phyloP scores from a whole-genome alignment of 441 rosid species.

The Populus hybrid region DNA sequence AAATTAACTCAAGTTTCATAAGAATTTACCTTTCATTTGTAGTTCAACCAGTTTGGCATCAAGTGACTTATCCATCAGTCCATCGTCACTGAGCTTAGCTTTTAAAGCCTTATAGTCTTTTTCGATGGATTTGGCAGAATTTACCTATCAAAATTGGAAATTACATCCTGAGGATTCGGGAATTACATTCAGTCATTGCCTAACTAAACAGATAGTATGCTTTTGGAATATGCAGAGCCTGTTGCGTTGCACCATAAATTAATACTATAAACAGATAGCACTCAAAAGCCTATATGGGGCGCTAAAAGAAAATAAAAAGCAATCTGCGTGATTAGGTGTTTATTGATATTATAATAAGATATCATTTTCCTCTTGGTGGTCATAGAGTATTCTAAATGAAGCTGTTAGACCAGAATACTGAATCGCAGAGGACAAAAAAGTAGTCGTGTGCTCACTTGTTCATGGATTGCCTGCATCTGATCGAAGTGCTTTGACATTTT shows the following conservation, averaged over 20 bases:
- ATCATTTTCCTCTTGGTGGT: background rate
- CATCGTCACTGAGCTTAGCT: conserved; percentile 65
- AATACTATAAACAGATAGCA: background rate
- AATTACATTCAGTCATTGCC: background rate
- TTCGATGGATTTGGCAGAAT: conserved; percentile 74
- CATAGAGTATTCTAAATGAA: background rate
- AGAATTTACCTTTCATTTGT: conserved; percentile 58
- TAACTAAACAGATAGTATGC: background rate
- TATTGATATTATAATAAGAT: background rate
- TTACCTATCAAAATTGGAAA: conserved; percentile 39
- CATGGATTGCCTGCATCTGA: conserved; percentile 68
- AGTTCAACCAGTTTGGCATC: conserved; percentile 70
- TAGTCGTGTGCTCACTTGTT: conserved; percentile 48
- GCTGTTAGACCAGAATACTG: background rate
- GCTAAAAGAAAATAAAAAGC: background rate
- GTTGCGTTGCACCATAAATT: background rate
- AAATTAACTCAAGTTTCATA: conserved; percentile 9
- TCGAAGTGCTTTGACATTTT: conserved; percentile 68
- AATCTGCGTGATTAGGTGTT: background rate
- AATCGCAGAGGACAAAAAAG: background rate
- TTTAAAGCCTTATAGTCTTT: conserved; percentile 65
- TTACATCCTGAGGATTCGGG: background rate
- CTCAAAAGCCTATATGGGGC: background rate
- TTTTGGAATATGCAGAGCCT: background rate
- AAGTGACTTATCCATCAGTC: conserved; percentile 52